Evolutionary conservation across 176 grass and related monocot genomes (phyloP).

Genomic region (Aegilops umbellulata): DNA sequence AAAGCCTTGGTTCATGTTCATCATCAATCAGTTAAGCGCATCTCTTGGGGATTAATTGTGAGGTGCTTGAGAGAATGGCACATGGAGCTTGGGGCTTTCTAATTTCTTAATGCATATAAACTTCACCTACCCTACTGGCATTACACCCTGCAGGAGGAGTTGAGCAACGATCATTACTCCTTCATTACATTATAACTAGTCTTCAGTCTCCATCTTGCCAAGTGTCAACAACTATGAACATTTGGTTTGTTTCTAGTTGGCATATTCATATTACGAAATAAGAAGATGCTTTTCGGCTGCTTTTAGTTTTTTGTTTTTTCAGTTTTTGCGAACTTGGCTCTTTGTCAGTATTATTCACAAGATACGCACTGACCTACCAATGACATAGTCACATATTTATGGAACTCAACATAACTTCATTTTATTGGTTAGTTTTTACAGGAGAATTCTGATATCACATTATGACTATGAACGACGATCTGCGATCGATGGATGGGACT

Average conservation of each 20-base stretch:
- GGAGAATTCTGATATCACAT: background rate
- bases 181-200: background rate
- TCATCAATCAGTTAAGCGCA: background rate
- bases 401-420: background rate
- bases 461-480: background rate
- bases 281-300: too few species aligned
- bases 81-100: background rate
- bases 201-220: background rate
- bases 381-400: background rate
- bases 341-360: background rate
- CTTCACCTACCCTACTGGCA: constrained; percentile 13
- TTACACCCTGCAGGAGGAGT: constrained; percentile 2
- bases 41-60: background rate
- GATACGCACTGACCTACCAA: background rate
- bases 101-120: constrained; percentile 10
- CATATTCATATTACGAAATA: background rate
- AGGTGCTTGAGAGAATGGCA: background rate
- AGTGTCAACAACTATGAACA: background rate
- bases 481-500: background rate
- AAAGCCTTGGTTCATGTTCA: background rate
- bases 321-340: background rate
- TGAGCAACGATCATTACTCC: background rate
- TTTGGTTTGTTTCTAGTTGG: background rate
- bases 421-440: background rate
- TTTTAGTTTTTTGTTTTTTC: too few species aligned